Conservation (phyloP, 1,284 basidiomycete species). For the Ganoderma boninense region DNA sequence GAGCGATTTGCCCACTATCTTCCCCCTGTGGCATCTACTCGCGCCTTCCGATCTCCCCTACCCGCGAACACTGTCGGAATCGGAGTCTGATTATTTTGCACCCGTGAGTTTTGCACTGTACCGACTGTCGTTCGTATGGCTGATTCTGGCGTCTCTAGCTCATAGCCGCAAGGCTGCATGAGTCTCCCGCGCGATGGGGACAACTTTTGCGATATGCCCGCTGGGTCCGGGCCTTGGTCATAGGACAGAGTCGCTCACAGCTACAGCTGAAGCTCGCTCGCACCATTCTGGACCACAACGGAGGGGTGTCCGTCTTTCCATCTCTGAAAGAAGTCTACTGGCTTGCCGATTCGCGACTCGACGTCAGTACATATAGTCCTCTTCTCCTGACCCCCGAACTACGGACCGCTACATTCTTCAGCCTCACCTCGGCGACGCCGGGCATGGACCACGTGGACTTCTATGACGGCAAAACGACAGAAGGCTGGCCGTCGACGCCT, state of each 20-base stretch:
- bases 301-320: background rate
- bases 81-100: no score
- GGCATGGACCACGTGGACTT: no score
- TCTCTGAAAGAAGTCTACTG: background rate
- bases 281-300: background rate
- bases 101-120: no score
- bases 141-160: background rate
- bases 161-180: background rate
- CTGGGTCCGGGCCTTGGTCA: background rate
- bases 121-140: no score
- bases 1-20: background rate
- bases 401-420: no score
- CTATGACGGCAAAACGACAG: no score
- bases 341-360: background rate
- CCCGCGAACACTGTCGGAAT: background rate
- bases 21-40: background rate
- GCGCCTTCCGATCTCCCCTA: background rate
- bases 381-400: background rate
- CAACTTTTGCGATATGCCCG: background rate
- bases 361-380: background rate
- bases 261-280: background rate
- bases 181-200: background rate
- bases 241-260: background rate
- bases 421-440: no score
- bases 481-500: background rate